These are phyloP conservation scores for Lathyrus tuberosus DNA, from an alignment of 306 rosid genomes.

Conservation along the genomic window DNA sequence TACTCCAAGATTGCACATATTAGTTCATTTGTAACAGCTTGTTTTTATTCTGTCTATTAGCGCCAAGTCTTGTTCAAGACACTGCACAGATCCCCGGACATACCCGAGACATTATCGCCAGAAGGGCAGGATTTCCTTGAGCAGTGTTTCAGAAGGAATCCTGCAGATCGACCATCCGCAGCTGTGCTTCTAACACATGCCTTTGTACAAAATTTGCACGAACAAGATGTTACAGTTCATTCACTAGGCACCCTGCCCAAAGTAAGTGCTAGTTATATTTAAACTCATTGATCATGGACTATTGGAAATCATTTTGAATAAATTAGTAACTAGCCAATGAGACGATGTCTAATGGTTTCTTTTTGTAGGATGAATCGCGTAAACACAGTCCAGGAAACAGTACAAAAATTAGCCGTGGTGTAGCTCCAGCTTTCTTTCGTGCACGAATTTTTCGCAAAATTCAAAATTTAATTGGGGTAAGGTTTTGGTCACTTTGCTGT, in stretches of 20 bases:
- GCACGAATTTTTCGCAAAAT: slow-evolving; percentile 39
- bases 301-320: slow-evolving; percentile 26
- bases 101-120: slow-evolving; percentile 74
- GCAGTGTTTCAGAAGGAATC: slow-evolving; percentile 83
- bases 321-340: slow-evolving; percentile 23
- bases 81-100: slow-evolving; percentile 68
- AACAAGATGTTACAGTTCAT: slow-evolving; percentile 46
- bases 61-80: slow-evolving; percentile 97
- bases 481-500: neutral
- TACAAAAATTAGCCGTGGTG: slow-evolving; percentile 36
- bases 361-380: slow-evolving; percentile 54
- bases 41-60: slow-evolving; percentile 49
- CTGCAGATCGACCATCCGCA: slow-evolving; percentile 84
- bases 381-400: no score
- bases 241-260: slow-evolving; percentile 40
- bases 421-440: slow-evolving; percentile 43
- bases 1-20: slow-evolving; percentile 15
- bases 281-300: slow-evolving; percentile 13
- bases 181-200: slow-evolving; percentile 69
- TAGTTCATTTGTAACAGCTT: slow-evolving; percentile 18
- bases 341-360: slow-evolving; percentile 18
- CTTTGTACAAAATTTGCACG: slow-evolving; percentile 63
- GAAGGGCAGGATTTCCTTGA: slow-evolving; percentile 83
- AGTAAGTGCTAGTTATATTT: slow-evolving; percentile 51
- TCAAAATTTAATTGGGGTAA: slow-evolving; percentile 52